Base-by-base conservation (phyloP, 1,139 yeast species). In the Hanseniaspora sp. region DNA sequence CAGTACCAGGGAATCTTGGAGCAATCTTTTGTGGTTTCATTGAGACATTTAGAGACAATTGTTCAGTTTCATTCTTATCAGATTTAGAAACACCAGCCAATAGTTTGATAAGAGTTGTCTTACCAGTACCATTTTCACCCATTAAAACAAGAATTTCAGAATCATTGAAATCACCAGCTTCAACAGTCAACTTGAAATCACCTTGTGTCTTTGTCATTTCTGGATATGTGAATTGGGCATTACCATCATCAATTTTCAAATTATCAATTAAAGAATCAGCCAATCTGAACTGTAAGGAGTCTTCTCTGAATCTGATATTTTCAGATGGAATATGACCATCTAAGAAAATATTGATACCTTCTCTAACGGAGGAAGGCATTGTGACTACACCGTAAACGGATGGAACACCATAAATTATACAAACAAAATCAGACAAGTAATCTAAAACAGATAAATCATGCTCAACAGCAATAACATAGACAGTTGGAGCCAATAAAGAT, bases 51-150 rank as follows among this genome's bases (percentile, higher is more conserved):
- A 92, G 75, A 68, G 85, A 83, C 55, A 97, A 96, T 60, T 87
- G 82, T 64, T 80, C 78, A 59, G 73, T 71, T 54, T 68, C 64
- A 56, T 87, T 87, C 60, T 79, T 78, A 71, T 90, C 96, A 42
- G 97, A 94, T 52, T 86, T 76, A 61, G 86, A 76, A 46, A 87
- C 87, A 65, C 98, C 98, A 23, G 98, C 97, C 64, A 92, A 77
- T 66, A 92, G 75, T 69, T 84, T 86, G 78, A 96, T 90, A 75
- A 92, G 83, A 8, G 98, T 92, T 45, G 98, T 92, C 74, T 92
- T 92, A 76, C 98, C 98, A 29, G 98, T 92, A 75, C 98, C 98
- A 70, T 92, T 92, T 74, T 92, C 98, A 69, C 98, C 98, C 95
- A 92, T 90, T 96, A 92, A 87, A 57, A 92, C 98, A 67, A 92